Conservation (phyloP, 352 stramenopile species). For the Pythium diclinum region DNA sequence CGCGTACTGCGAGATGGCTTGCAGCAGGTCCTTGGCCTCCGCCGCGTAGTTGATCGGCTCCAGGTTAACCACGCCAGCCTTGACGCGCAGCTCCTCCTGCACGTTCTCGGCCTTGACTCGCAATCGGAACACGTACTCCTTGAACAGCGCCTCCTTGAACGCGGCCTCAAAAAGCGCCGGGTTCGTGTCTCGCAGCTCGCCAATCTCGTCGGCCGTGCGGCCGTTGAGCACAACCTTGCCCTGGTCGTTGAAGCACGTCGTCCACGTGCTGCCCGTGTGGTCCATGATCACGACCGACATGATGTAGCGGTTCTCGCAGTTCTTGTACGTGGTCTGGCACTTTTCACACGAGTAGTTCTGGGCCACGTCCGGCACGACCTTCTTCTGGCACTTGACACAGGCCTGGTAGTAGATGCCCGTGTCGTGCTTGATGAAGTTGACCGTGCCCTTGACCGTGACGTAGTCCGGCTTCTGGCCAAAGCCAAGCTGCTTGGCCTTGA, state of each 20-base stretch:
- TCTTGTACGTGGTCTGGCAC: slow-evolving; percentile 92
- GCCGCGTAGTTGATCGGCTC: slow-evolving; percentile 92
- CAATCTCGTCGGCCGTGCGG: slow-evolving; percentile 92
- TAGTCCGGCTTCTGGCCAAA: slow-evolving; percentile 96
- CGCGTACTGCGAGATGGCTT: slow-evolving; percentile 89
- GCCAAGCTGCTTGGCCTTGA: slow-evolving; percentile 95
- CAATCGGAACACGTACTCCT: slow-evolving; percentile 83
- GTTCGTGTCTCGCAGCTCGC: slow-evolving; percentile 80
- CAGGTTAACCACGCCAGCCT: slow-evolving; percentile 90
- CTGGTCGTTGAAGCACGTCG: slow-evolving; percentile 97
- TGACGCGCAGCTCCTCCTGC: slow-evolving; percentile 94
- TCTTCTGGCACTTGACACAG: slow-evolving; percentile 89
- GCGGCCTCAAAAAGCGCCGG: slow-evolving; percentile 88
- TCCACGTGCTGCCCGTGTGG: slow-evolving; percentile 93
- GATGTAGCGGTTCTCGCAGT: slow-evolving; percentile 95
- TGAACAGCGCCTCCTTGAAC: slow-evolving; percentile 94
- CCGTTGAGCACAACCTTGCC: slow-evolving; percentile 91
- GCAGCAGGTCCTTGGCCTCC: slow-evolving; percentile 92
- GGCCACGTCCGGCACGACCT: slow-evolving; percentile 91
- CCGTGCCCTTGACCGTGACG: slow-evolving; percentile 93
- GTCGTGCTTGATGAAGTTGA: slow-evolving; percentile 98
- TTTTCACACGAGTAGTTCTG: slow-evolving; percentile 96
- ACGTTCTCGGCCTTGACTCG: slow-evolving; percentile 96
- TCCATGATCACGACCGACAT: slow-evolving; percentile 93
- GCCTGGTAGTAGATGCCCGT: slow-evolving; percentile 84